phyloP scores from a whole-genome alignment of 2,329 filamentous ascomycete genomes.

The Ustulina deusta region DNA sequence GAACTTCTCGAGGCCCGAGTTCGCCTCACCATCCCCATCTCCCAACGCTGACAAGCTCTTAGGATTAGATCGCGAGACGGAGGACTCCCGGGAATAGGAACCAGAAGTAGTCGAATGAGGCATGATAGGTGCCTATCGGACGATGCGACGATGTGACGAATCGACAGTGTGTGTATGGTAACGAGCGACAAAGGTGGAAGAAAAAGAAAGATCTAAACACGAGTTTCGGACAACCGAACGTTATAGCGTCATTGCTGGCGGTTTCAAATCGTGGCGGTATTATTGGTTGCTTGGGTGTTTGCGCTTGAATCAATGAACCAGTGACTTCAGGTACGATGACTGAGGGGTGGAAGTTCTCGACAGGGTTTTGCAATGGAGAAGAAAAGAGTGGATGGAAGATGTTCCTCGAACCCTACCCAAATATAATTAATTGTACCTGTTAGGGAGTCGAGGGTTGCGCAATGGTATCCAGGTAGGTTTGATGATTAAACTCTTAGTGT shows the following conservation, averaged over 20 bases:
- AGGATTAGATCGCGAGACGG: constrained; percentile 47
- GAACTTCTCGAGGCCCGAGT: constrained; percentile 52
- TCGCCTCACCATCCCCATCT: constrained; percentile 44
- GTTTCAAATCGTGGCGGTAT: constrained; percentile 19
- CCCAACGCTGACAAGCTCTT: constrained; percentile 41
- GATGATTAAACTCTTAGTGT: constrained; percentile 16
- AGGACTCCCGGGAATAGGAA: constrained; percentile 50
- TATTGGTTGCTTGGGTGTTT: constrained; percentile 17
- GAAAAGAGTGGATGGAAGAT: constrained; percentile 1
- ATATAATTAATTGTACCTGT: neutral
- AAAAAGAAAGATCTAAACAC: constrained; percentile 35
- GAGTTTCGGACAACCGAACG: constrained; percentile 38
- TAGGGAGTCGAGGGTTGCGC: constrained; percentile 17
- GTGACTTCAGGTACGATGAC: neutral
- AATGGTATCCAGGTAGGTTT: constrained; percentile 5
- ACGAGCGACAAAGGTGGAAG: constrained; percentile 48
- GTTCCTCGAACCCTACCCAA: neutral
- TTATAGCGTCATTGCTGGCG: constrained; percentile 47
- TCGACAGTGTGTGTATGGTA: constrained; percentile 38
- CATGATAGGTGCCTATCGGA: constrained; percentile 43
- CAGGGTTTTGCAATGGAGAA: neutral
- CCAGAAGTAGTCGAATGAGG: constrained; percentile 51
- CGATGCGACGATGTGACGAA: constrained; percentile 30
- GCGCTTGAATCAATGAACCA: constrained; percentile 1
- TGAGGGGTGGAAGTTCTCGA: constrained; percentile 8